Percentiles rank a stretch among this genome's conserved stretches.
phyloP scores from a whole-genome alignment of 805 yeast species.

The Sugiyamaella chiloensis region DNA sequence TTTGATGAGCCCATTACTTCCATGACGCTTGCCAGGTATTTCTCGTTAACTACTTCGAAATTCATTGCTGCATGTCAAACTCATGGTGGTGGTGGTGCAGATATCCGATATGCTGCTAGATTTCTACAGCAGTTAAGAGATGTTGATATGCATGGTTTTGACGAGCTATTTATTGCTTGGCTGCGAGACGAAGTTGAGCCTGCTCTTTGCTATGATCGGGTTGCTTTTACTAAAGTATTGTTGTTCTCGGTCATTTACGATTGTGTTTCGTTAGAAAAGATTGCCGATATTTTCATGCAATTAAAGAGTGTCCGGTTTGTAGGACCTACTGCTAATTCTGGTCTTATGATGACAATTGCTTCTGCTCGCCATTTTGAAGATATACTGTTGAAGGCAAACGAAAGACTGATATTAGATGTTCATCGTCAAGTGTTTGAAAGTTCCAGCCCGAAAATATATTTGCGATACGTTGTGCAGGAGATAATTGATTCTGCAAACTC shows the following conservation, averaged over 20 bases:
- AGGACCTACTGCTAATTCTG: slow-evolving; percentile 23
- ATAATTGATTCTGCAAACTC: slow-evolving; percentile 6
- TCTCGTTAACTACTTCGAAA: slow-evolving; percentile 14
- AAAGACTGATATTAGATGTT: slow-evolving; percentile 21
- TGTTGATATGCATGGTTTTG: slow-evolving; percentile 20
- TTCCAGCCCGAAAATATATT: slow-evolving; percentile 13
- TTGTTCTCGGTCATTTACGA: slow-evolving; percentile 39
- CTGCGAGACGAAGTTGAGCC: slow-evolving; percentile 32
- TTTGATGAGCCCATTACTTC: slow-evolving; percentile 10
- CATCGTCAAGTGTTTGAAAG: slow-evolving; percentile 22
- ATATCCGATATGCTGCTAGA: slow-evolving; percentile 18
- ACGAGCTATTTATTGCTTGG: slow-evolving; percentile 25
- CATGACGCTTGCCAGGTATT: slow-evolving; percentile 11
- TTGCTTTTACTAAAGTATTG: slow-evolving; percentile 37
- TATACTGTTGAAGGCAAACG: slow-evolving; percentile 17
- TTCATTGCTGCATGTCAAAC: slow-evolving; percentile 18
- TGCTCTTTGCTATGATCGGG: slow-evolving; percentile 31
- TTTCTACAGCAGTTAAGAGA: slow-evolving; percentile 25
- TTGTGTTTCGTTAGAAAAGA: slow-evolving; percentile 34
- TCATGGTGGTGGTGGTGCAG: slow-evolving; percentile 12
- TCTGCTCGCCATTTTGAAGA: slow-evolving; percentile 15
- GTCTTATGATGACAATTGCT: slow-evolving; percentile 23
- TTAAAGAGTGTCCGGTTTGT: slow-evolving; percentile 27
- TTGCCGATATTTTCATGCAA: slow-evolving; percentile 35
- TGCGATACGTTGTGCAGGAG: slow-evolving; percentile 18